Percentiles rank a stretch among this genome's conserved stretches.
Evolutionary conservation across 1,284 basidiomycete species (phyloP).

Genomic region (Cerrena zonata): DNA sequence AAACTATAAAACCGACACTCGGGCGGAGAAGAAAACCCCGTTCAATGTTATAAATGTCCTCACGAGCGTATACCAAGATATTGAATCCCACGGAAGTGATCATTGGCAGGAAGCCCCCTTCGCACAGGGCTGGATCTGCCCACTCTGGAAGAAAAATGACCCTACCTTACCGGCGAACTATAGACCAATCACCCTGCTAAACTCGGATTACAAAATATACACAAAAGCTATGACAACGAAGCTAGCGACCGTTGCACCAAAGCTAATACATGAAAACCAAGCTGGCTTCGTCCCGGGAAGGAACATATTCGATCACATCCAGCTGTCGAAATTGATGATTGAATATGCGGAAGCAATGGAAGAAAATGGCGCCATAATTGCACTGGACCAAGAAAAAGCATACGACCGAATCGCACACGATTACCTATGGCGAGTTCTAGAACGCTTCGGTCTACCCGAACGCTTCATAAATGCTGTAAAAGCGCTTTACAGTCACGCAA

Average conservation of each 20-base stretch:
- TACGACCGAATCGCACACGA: slow-evolving; percentile 23
- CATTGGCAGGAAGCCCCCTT: slow-evolving; percentile 16
- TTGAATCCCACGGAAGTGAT: slow-evolving; percentile 13
- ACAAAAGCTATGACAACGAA: slow-evolving; percentile 18
- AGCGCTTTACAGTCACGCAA: slow-evolving; percentile 21
- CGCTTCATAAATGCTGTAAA: slow-evolving; percentile 15
- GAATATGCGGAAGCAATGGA: slow-evolving; percentile 21
- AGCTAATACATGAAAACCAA: slow-evolving; percentile 21
- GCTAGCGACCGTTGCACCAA: slow-evolving; percentile 12
- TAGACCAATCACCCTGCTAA: slow-evolving; percentile 29
- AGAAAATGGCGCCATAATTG: slow-evolving; percentile 15
- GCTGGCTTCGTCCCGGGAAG: slow-evolving; percentile 26
- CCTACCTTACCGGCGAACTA: slow-evolving; percentile 24
- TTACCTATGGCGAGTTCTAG: slow-evolving; percentile 24
- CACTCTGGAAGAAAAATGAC: slow-evolving; percentile 31
- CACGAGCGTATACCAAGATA: slow-evolving; percentile 14
- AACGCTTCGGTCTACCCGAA: slow-evolving; percentile 16
- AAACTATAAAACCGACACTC: too few relatives aligned
- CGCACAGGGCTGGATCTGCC: slow-evolving; percentile 30
- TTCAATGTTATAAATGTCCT: slow-evolving; percentile 13
- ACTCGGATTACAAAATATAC: slow-evolving; percentile 10
- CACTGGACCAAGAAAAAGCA: not conserved
- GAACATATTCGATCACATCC: slow-evolving; percentile 20
- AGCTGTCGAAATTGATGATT: slow-evolving; percentile 17
- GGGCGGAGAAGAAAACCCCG: not conserved